Evolutionary conservation across 805 yeast genomes (phyloP).

Genomic region (Sungouiella thailandica): DNA sequence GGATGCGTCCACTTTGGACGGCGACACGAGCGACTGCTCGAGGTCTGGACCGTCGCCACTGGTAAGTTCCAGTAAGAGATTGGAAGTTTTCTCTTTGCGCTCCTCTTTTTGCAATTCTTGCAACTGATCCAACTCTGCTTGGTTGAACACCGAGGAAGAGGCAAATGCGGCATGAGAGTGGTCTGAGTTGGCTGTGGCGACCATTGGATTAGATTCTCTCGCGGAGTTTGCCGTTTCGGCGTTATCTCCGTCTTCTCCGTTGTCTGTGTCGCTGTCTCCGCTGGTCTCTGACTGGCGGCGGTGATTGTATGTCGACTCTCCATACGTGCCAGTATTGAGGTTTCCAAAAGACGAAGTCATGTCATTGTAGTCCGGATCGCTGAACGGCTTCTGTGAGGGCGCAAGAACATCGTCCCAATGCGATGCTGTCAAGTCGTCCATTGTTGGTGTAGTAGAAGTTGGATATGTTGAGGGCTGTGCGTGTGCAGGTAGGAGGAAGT

Average conservation of each 20-base stretch:
- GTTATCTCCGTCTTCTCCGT: background rate
- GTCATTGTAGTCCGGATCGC: too few relatives aligned
- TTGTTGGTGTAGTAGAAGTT: slow-evolving; percentile 10
- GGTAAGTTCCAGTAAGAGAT: slow-evolving; percentile 11
- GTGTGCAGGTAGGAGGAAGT: slow-evolving; percentile 1
- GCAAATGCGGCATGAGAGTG: background rate
- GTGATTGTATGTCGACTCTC: too few relatives aligned
- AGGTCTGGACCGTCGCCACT: slow-evolving; percentile 9
- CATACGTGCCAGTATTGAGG: too few relatives aligned
- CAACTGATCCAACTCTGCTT: slow-evolving; percentile 17
- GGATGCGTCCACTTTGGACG: slow-evolving; percentile 12
- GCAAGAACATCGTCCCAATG: slow-evolving; percentile 59
- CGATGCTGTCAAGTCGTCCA: slow-evolving; percentile 50
- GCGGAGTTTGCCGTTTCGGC: slow-evolving; percentile 12
- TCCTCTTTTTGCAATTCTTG: slow-evolving; percentile 32
- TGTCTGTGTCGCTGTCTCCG: slow-evolving; percentile 11
- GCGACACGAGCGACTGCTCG: slow-evolving; percentile 4
- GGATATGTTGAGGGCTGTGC: background rate
- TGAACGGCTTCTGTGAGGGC: slow-evolving; percentile 14
- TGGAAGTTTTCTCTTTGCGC: slow-evolving; percentile 22
- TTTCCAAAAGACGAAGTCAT: too few relatives aligned
- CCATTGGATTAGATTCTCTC: too few relatives aligned
- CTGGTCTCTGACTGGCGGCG: too few relatives aligned
- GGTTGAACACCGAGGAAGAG: slow-evolving; percentile 7
- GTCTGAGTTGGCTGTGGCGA: too few relatives aligned